Evolutionary conservation across 2,329 filamentous ascomycete genomes (phyloP), one percentile per base, ranked within the genome.

Genomic region (Thermoascus crustaceus): DNA sequence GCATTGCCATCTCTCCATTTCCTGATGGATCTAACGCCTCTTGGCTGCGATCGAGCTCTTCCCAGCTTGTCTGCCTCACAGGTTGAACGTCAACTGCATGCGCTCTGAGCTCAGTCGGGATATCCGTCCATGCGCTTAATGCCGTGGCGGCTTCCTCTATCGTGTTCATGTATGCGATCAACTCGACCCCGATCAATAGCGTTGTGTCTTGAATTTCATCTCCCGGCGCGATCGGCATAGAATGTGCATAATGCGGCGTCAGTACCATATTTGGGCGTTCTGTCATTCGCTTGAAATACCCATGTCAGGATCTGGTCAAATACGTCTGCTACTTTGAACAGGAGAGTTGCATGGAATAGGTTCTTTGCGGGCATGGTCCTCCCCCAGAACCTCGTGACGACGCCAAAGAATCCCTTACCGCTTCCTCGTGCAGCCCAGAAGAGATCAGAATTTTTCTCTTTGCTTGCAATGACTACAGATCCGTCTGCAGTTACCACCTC

Each of bases 371-470:
- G 31, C 8, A 33, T 33, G 7, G 31, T 33, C 10, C 19, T 7
- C 6, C 31, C 31, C 31, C 31, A 33, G 17, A 33, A 21, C 11
- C 18, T 21, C 6, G 31, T 33, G 3, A 27, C 7, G 7, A 27
- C 31, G 2, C 31, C 31, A 16, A 33, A 33, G 31, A 33, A 33
- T 8, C 31, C 18, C 10, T 22, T 17, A 22, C 31, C 31, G 16
- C 31, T 33, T 21, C 64, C 64, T 17, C 54, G 57, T 7, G 65
- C 40, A 2, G 61, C 64, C 41, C 60, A 67, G 39, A 63, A 59
- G n/a, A 67, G 53, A 5, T 66, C 60, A 1, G 52, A 37, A 37
- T 63, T 55, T 26, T 61, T 38, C 7, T 38, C 44, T 7, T 47
- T 40, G 18, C 53, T 54, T n/a, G 54, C 54, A 17, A 55, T 53